Conservation (phyloP, 2,329 filamentous ascomycete genomes). For the Colletotrichum liaoningense region DNA sequence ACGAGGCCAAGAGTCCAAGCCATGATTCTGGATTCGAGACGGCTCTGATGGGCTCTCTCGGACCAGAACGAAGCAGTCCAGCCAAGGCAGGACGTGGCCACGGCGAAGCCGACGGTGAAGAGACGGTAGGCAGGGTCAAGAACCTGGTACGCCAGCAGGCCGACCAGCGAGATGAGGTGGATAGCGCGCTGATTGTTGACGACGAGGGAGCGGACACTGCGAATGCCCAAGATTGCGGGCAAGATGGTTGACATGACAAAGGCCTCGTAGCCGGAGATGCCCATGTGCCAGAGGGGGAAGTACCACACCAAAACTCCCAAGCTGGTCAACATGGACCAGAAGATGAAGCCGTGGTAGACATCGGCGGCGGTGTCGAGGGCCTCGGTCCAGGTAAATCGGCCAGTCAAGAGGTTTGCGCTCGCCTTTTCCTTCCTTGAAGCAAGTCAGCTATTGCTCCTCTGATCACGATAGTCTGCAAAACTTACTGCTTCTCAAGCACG, state of each 20-base stretch:
- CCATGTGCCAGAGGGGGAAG: slow-evolving; percentile 99
- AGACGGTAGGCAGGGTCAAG: slow-evolving; percentile 79
- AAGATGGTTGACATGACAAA: slow-evolving; percentile 87
- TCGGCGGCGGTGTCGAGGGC: slow-evolving; percentile 86
- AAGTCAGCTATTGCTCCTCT: background rate
- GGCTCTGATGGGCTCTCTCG: slow-evolving; percentile 78
- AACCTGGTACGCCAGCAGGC: slow-evolving; percentile 83
- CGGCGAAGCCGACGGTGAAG: slow-evolving; percentile 82
- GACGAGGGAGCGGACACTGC: slow-evolving; percentile 74
- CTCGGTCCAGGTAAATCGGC: slow-evolving; percentile 78
- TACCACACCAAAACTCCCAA: slow-evolving; percentile 94
- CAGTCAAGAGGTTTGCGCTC: slow-evolving; percentile 75
- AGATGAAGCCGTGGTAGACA: slow-evolving; percentile 93
- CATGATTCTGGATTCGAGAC: slow-evolving; percentile 84
- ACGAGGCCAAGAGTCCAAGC: slow-evolving; percentile 87
- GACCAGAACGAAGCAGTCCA: slow-evolving; percentile 87
- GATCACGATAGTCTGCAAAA: slow-evolving; percentile 37
- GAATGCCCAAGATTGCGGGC: slow-evolving; percentile 81
- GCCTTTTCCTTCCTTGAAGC: slow-evolving; percentile 77
- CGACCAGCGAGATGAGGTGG: slow-evolving; percentile 82
- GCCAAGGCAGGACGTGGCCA: slow-evolving; percentile 82
- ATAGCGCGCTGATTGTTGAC: slow-evolving; percentile 75
- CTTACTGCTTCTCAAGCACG: slow-evolving; percentile 80
- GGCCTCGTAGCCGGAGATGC: slow-evolving; percentile 94
- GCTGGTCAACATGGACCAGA: slow-evolving; percentile 95